Evolutionary conservation across 129 eudicot genomes (phyloP).

Genomic region (Smallanthus sonchifolius): DNA sequence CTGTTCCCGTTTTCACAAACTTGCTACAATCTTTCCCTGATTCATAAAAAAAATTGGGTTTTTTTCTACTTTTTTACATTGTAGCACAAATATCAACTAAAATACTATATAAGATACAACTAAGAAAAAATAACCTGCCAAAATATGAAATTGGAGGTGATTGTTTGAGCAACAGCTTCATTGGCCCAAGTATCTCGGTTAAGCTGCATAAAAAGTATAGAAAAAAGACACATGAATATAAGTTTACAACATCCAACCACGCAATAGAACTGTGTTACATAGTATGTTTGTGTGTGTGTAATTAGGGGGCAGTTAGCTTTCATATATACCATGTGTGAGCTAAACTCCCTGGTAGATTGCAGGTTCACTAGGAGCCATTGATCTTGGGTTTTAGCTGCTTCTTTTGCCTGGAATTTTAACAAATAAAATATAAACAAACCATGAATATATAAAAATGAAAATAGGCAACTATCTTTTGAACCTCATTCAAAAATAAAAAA

Average conservation of each 20-base stretch:
- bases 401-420: slow-evolving; percentile 62
- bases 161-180: slow-evolving; percentile 98
- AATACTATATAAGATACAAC: background rate
- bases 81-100: background rate
- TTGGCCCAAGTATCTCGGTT: slow-evolving; percentile 99
- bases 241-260: background rate
- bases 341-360: slow-evolving; percentile 91
- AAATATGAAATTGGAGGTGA: slow-evolving; percentile 79
- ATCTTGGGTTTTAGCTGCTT: slow-evolving; percentile 67
- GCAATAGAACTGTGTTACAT: background rate
- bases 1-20: too few relatives aligned
- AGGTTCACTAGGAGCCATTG: slow-evolving; percentile 86
- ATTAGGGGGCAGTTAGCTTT: background rate
- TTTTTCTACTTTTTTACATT: too few relatives aligned
- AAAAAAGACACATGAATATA: background rate
- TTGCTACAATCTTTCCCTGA: too few relatives aligned
- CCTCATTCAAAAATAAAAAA: background rate
- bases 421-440: background rate
- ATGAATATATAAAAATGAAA: background rate
- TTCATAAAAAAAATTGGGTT: too few relatives aligned
- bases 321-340: slow-evolving; percentile 87
- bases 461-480: background rate
- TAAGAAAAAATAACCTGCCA: slow-evolving; percentile 72
- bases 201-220: slow-evolving; percentile 50
- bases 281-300: background rate